Evolutionary conservation across 2,329 filamentous ascomycete species (phyloP).

Genomic region (Cytospora schulzeri): DNA sequence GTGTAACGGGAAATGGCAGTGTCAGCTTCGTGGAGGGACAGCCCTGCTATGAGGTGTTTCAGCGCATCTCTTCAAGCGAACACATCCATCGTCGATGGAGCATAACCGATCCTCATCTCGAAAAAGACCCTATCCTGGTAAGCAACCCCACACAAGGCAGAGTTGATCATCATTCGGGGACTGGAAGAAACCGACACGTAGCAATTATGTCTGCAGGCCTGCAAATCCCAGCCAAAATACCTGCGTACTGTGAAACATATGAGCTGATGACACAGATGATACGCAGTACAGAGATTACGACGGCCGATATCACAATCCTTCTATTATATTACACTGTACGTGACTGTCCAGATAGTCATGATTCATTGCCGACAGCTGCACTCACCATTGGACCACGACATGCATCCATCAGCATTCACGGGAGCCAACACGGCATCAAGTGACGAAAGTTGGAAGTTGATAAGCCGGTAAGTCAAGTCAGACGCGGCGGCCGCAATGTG

Average conservation of each 20-base stretch:
- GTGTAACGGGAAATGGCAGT: constrained; percentile 22
- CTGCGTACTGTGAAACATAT: background rate
- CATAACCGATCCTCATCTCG: constrained; percentile 5
- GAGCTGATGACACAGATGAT: constrained; percentile 25
- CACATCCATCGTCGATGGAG: background rate
- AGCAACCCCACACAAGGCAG: constrained; percentile 6
- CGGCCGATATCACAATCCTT: constrained; percentile 3
- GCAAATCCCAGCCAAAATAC: constrained; percentile 6
- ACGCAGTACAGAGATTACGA: constrained; percentile 9
- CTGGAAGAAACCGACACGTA: constrained; percentile 16
- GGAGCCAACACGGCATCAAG: constrained; percentile 17
- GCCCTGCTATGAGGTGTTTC: constrained; percentile 26
- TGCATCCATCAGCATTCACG: constrained; percentile 9
- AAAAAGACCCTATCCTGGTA: background rate
- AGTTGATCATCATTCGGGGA: constrained; percentile 11
- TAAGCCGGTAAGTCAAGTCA: constrained; percentile 5
- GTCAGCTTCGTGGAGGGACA: constrained; percentile 19
- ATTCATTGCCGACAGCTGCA: constrained; percentile 21
- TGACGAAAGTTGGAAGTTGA: background rate
- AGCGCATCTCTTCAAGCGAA: constrained; percentile 9
- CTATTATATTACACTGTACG: constrained; percentile 8
- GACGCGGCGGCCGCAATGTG: constrained; percentile 5
- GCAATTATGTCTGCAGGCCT: constrained; percentile 3
- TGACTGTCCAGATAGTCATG: constrained; percentile 14
- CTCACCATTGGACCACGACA: constrained; percentile 26